phyloP scores from a whole-genome alignment of 1,284 basidiomycete genomes.

The Trametes sp. region DNA sequence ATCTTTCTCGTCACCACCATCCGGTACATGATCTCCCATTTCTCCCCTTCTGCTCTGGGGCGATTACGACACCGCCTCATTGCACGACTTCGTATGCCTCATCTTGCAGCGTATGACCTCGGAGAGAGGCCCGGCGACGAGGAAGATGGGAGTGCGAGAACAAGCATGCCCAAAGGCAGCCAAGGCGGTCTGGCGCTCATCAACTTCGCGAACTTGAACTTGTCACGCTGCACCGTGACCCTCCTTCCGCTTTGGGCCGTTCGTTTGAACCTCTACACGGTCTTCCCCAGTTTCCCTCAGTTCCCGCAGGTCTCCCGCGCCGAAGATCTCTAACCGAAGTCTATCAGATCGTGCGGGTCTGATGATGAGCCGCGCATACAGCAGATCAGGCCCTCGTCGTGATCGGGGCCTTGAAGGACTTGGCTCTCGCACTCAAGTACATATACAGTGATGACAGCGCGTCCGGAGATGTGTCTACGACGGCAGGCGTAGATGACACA shows the following conservation, averaged over 20 bases:
- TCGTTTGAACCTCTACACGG: constrained; percentile 9
- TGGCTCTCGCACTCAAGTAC: not conserved
- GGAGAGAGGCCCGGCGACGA: not conserved
- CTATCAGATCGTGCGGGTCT: constrained; percentile 2
- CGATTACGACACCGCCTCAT: not conserved
- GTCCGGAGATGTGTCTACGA: too few relatives aligned
- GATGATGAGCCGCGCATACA: not conserved
- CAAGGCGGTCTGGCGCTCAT: not conserved
- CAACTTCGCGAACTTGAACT: constrained; percentile 6
- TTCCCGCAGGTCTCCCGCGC: not conserved
- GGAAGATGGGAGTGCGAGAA: not conserved
- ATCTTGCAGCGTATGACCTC: not conserved
- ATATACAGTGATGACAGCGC: not conserved
- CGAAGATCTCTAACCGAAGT: not conserved
- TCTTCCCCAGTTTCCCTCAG: not conserved
- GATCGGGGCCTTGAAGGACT: not conserved
- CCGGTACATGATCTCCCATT: too few relatives aligned
- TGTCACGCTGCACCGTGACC: constrained; percentile 16
- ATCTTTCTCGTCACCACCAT: too few relatives aligned
- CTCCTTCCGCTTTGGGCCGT: constrained; percentile 11
- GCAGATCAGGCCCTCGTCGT: not conserved
- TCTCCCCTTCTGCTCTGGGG: too few relatives aligned
- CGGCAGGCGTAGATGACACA: too few relatives aligned
- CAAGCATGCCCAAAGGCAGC: constrained; percentile 10
- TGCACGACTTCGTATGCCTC: not conserved